Conservation (phyloP, 495 filamentous ascomycete species). For the Tuber borchii region DNA sequence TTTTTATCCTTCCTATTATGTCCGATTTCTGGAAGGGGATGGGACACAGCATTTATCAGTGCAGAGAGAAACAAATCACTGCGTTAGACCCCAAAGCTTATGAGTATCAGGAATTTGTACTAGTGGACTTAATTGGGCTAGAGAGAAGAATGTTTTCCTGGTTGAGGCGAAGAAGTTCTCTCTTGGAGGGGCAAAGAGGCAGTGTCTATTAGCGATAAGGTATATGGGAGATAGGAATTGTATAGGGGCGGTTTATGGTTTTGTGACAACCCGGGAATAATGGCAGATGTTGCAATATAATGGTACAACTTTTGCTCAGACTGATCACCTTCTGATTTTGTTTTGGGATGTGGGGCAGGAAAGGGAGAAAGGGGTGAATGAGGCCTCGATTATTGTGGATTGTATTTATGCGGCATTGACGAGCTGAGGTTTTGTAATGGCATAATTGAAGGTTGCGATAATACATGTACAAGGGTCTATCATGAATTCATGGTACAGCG, state of each 20-base stretch:
- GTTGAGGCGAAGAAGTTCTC: constrained; percentile 10
- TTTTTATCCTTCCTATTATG: not conserved
- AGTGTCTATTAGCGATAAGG: constrained; percentile 17
- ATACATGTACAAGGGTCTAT: too few species aligned
- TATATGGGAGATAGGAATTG: constrained; percentile 18
- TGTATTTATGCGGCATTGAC: too few species aligned
- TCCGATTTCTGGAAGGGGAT: not conserved
- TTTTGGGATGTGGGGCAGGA: constrained; percentile 11
- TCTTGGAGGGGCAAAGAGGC: constrained; percentile 11
- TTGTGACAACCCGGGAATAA: constrained; percentile 13
- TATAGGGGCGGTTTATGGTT: constrained; percentile 16
- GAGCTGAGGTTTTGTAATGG: too few species aligned
- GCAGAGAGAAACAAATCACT: constrained; percentile 10
- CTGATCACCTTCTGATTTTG: not conserved
- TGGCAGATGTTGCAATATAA: constrained; percentile 19
- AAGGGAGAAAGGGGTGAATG: constrained; percentile 18
- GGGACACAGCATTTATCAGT: not conserved
- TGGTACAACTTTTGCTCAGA: constrained; percentile 9
- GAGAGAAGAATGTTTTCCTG: not conserved
- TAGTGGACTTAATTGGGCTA: constrained; percentile 10
- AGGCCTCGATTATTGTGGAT: constrained; percentile 11
- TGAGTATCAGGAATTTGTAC: constrained; percentile 12
- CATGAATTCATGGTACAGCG: too few species aligned
- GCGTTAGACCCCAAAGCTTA: not conserved
- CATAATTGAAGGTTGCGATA: too few species aligned